These are phyloP conservation scores for Punica granatum DNA, from an alignment of 345 rosid species.

Conservation along the genomic window DNA sequence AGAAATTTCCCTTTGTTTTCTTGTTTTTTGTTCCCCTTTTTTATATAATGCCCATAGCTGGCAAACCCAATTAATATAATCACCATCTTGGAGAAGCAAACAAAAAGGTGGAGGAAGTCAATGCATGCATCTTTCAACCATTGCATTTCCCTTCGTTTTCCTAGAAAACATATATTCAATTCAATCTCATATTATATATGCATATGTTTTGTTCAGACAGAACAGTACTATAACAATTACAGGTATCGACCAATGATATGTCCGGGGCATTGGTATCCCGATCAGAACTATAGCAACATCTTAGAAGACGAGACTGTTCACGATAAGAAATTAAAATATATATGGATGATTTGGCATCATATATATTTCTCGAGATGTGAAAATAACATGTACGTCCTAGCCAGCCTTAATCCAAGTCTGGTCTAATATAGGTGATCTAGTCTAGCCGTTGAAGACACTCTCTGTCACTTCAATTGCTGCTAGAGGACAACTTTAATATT, in stretches of 20 bases:
- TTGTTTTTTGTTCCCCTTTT: background rate
- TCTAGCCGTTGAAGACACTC: background rate
- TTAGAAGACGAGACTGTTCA: background rate
- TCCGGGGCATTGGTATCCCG: background rate
- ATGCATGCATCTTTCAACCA: slow-evolving; percentile 32
- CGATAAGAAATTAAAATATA: too few species aligned
- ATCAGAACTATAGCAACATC: background rate
- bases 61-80: slow-evolving; percentile 22
- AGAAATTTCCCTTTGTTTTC: background rate
- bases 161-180: background rate
- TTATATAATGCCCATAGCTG: slow-evolving; percentile 21
- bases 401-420: too few species aligned
- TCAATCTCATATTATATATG: background rate
- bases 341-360: too few species aligned
- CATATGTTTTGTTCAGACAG: background rate
- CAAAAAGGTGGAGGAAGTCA: slow-evolving; percentile 29
- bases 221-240: background rate
- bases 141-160: background rate
- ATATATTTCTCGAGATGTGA: too few species aligned
- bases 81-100: slow-evolving; percentile 10
- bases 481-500: background rate
- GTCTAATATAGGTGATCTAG: too few species aligned
- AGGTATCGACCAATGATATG: background rate
- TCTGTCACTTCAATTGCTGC: background rate
- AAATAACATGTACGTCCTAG: too few species aligned